Percentiles rank a stretch among this genome's conserved stretches.
Evolutionary conservation across 768 basidiomycete species (phyloP).

Genomic region (Lactarius psammicola): DNA sequence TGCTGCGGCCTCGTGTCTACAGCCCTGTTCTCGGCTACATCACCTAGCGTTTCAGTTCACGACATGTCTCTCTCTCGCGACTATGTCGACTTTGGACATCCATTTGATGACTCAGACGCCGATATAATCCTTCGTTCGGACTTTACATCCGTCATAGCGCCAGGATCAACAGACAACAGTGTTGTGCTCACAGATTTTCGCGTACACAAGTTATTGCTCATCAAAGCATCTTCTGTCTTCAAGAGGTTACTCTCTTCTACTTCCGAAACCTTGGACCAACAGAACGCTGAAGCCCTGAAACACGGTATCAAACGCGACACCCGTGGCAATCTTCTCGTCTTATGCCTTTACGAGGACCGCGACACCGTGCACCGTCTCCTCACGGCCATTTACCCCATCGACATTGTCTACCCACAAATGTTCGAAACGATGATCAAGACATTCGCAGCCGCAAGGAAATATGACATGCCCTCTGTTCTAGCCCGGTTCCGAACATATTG

Average conservation of each 20-base stretch:
- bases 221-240: conserved; percentile 16
- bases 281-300: not conserved
- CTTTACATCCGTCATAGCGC: not conserved
- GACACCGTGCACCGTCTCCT: conserved; percentile 21
- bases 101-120: conserved; percentile 52
- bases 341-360: conserved; percentile 10
- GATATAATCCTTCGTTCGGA: conserved; percentile 24
- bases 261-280: not conserved
- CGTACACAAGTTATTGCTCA: conserved; percentile 13
- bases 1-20: not conserved
- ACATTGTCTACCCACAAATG: conserved; percentile 12
- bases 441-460: conserved; percentile 7
- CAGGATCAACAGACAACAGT: not conserved
- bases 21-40: not conserved
- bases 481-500: conserved; percentile 7
- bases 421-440: conserved; percentile 9
- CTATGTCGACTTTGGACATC: too few species aligned
- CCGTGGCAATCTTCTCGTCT: conserved; percentile 3
- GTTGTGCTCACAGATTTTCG: conserved; percentile 7
- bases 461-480: conserved; percentile 6
- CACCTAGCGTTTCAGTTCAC: not conserved
- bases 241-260: conserved; percentile 8
- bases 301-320: not conserved
- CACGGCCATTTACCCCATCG: conserved; percentile 18
- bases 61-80: too few species aligned